Percentiles rank a stretch among this genome's conserved stretches.
phyloP scores from a whole-genome alignment of 192 early-diverging fungal genomes.

The Entomortierella beljakovae region DNA sequence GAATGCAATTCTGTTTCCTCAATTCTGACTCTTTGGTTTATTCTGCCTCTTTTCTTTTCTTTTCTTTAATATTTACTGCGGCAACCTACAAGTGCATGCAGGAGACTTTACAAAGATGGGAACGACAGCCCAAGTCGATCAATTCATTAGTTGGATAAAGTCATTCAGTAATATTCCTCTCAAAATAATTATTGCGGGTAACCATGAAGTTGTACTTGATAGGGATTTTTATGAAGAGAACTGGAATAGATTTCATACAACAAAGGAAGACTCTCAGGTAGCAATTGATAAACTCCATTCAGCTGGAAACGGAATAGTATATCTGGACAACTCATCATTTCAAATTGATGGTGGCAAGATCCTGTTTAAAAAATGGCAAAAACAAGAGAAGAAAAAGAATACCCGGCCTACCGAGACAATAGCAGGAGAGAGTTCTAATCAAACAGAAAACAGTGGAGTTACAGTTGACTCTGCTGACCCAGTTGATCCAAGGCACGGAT shows the following conservation, averaged over 20 bases:
- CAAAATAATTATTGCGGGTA: conserved; percentile 44
- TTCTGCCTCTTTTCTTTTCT: background rate
- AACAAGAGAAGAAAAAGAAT: background rate
- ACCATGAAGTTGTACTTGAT: conserved; percentile 39
- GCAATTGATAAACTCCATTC: conserved; percentile 24
- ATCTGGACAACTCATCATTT: conserved; percentile 27
- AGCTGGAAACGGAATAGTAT: conserved; percentile 37
- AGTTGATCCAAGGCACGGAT: conserved; percentile 21
- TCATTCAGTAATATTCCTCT: conserved; percentile 22
- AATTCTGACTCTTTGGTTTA: background rate
- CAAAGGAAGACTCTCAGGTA: conserved; percentile 24
- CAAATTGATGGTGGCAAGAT: conserved; percentile 23
- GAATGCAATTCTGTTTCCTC: background rate
- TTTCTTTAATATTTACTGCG: background rate
- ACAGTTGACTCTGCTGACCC: background rate
- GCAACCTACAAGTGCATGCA: conserved; percentile 25
- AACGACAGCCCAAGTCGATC: conserved; percentile 24
- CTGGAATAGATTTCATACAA: conserved; percentile 29
- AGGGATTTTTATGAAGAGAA: conserved; percentile 38
- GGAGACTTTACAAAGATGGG: conserved; percentile 46
- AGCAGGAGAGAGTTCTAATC: background rate
- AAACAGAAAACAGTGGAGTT: background rate
- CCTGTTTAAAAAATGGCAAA: conserved; percentile 6
- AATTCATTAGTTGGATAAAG: conserved; percentile 37
- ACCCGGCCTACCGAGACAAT: no score